Evolutionary conservation across 2,329 filamentous ascomycete species (phyloP).

Genomic region (Parascedosporium putredinis): DNA sequence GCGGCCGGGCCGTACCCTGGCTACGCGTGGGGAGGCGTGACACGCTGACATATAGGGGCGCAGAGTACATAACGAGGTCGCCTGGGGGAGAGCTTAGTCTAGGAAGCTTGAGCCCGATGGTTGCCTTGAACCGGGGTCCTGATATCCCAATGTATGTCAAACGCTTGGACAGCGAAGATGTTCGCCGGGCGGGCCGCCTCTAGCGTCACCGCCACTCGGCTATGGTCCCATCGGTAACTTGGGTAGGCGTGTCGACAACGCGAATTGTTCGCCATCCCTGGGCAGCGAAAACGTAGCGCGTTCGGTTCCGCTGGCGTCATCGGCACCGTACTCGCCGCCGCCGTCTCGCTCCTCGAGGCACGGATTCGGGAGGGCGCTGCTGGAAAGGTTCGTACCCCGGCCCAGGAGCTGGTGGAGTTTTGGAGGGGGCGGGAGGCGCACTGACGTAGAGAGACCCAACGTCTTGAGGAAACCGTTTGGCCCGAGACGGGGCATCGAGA

Average conservation of each 20-base stretch:
- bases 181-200: too few species aligned
- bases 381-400: background rate
- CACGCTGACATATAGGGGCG: background rate
- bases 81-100: background rate
- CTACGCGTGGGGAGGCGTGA: background rate
- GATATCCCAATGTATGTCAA: too few species aligned
- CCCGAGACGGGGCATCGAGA: background rate
- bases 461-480: background rate
- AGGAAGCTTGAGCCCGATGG: background rate
- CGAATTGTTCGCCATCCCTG: too few species aligned
- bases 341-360: too few species aligned
- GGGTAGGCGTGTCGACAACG: too few species aligned
- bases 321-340: too few species aligned
- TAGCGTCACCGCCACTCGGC: too few species aligned
- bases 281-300: too few species aligned
- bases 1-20: too few species aligned
- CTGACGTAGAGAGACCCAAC: background rate
- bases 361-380: background rate
- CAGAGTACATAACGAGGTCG: background rate
- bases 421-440: background rate
- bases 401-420: background rate
- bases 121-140: background rate
- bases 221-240: too few species aligned
- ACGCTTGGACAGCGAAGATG: too few species aligned
- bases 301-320: too few species aligned